Evolutionary conservation across 768 basidiomycete species (phyloP).

Genomic region (Rhodotorula sphaerocarpa): DNA sequence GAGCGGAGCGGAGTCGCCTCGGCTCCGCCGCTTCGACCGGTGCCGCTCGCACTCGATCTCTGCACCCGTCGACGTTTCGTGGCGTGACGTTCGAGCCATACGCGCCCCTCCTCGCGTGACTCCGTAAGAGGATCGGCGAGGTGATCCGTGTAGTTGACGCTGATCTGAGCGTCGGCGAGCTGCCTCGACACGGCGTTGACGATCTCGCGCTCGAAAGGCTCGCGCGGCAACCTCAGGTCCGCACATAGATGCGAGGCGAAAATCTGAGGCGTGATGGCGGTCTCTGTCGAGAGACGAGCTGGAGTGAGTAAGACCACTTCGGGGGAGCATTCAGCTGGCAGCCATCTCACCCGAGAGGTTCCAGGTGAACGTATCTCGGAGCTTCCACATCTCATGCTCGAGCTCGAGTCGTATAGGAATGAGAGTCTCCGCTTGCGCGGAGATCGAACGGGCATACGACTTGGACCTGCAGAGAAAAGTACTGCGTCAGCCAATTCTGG

Average conservation of each 20-base stretch:
- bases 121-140: constrained; percentile 28
- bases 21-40: too few relatives aligned
- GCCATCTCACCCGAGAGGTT: constrained; percentile 88
- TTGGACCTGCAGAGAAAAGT: constrained; percentile 35
- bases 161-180: constrained; percentile 45
- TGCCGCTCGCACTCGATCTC: too few relatives aligned
- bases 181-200: constrained; percentile 63
- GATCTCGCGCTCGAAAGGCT: constrained; percentile 66
- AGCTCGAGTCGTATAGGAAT: constrained; percentile 94
- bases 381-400: constrained; percentile 85
- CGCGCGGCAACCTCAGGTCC: constrained; percentile 68
- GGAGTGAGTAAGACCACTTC: too few relatives aligned
- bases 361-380: constrained; percentile 96
- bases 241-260: constrained; percentile 87
- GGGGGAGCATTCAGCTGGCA: too few relatives aligned
- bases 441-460: constrained; percentile 42
- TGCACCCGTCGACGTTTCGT: constrained; percentile 7
- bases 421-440: constrained; percentile 57
- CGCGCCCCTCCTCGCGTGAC: constrained; percentile 36
- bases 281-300: constrained; percentile 52
- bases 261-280: constrained; percentile 74
- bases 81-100: constrained; percentile 34
- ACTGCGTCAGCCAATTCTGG: too few relatives aligned
- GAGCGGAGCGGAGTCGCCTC: too few relatives aligned
- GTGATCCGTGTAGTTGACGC: constrained; percentile 38